A percentile compares a stretch with the other conserved stretches of the same genome.
phyloP scores from a whole-genome alignment of 1,284 basidiomycete genomes.

The Moesziomyces aphidis region DNA sequence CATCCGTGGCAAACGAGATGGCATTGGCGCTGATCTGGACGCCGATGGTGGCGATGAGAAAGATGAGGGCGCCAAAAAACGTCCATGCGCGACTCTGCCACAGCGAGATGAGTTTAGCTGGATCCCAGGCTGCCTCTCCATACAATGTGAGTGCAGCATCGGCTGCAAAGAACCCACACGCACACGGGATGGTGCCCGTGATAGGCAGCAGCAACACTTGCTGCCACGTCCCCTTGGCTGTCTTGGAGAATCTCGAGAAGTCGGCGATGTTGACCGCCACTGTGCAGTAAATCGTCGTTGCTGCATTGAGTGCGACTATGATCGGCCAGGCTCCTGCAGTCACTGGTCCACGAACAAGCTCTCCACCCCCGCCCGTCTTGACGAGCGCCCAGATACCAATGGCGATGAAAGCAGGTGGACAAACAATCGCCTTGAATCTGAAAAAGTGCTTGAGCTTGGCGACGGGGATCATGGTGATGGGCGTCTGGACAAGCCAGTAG shows the following conservation, averaged over 20 bases:
- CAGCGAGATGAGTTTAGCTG: constrained; percentile 17
- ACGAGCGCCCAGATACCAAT: constrained; percentile 31
- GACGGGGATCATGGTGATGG: constrained; percentile 30
- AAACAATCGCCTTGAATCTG: constrained; percentile 22
- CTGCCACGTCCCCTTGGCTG: constrained; percentile 27
- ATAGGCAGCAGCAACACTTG: constrained; percentile 26
- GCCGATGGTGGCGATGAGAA: constrained; percentile 27
- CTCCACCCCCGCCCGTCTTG: constrained; percentile 13
- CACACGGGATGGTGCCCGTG: constrained; percentile 27
- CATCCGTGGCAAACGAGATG: constrained; percentile 29
- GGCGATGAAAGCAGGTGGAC: constrained; percentile 24
- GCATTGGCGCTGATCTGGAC: constrained; percentile 32
- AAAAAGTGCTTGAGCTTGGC: constrained; percentile 27
- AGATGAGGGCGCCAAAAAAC: constrained; percentile 27
- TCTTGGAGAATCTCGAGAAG: constrained; percentile 23
- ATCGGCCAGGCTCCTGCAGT: constrained; percentile 29
- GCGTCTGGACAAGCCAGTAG: constrained; percentile 26
- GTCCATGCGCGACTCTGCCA: constrained; percentile 15
- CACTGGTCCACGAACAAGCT: constrained; percentile 18
- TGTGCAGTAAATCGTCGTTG: constrained; percentile 30
- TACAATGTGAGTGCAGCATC: constrained; percentile 21
- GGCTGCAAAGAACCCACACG: constrained; percentile 30
- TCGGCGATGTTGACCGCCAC: constrained; percentile 32
- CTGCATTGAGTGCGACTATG: constrained; percentile 21
- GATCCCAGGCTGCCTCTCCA: constrained; percentile 30